A percentile compares a stretch with the other conserved stretches of the same genome.
phyloP scores from a whole-genome alignment of 176 grass and related monocot genomes.

The Pharus latifolius region DNA sequence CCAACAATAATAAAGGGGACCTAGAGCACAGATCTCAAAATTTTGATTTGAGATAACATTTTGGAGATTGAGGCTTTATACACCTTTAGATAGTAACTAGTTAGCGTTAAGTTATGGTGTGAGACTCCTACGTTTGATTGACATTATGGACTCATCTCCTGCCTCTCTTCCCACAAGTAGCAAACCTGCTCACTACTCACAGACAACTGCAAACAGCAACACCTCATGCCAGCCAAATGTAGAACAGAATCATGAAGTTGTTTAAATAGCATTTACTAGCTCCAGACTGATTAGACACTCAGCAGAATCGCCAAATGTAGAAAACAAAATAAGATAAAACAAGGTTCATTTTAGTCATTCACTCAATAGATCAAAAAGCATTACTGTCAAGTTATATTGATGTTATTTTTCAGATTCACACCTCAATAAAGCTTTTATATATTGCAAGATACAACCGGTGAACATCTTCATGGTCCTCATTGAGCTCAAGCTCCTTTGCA shows the following conservation, averaged over 20 bases:
- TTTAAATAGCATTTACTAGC: too few species aligned
- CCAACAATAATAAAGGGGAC: background rate
- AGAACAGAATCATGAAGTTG: background rate
- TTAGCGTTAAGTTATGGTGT: background rate
- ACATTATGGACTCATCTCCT: background rate
- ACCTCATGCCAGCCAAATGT: background rate
- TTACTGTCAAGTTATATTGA: background rate
- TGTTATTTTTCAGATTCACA: slow-evolving; percentile 11
- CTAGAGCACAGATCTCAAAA: background rate
- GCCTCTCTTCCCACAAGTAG: background rate
- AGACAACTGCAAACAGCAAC: background rate
- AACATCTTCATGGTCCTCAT: slow-evolving; percentile 75
- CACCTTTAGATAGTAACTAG: background rate
- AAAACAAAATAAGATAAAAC: background rate
- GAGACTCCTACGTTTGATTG: background rate
- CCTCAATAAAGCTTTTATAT: slow-evolving; percentile 98
- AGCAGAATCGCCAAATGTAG: background rate
- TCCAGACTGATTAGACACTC: background rate
- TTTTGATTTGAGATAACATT: background rate
- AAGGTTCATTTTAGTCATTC: background rate
- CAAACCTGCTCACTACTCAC: background rate
- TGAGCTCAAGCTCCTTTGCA: slow-evolving; percentile 77
- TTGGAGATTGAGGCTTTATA: background rate
- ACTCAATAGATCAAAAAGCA: background rate
- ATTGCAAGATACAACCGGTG: slow-evolving; percentile 76